Conservation (phyloP, 1,284 basidiomycete species). For the Cystobasidiaceae sp. region DNA sequence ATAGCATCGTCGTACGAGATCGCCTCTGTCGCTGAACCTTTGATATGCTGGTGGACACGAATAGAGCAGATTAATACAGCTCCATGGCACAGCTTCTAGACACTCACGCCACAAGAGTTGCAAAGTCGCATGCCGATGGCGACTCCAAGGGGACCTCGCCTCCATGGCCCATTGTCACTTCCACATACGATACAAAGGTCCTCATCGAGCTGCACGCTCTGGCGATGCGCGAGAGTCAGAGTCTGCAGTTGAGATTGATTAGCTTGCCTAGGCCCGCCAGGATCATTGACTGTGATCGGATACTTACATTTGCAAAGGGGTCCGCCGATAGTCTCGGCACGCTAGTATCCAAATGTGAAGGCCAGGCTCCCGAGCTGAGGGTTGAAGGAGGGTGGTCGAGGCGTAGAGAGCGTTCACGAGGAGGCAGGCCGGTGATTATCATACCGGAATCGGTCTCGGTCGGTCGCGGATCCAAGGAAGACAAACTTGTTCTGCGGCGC, state of each 20-base stretch:
- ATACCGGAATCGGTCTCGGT: too few relatives aligned
- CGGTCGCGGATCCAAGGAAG: too few relatives aligned
- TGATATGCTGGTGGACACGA: neutral
- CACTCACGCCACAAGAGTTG: slow-evolving; percentile 17
- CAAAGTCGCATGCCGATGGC: neutral
- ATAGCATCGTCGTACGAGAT: slow-evolving; percentile 1
- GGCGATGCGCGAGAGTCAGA: neutral
- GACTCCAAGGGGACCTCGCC: slow-evolving; percentile 11
- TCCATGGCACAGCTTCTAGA: neutral
- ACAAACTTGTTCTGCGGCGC: too few relatives aligned
- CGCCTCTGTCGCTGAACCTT: neutral
- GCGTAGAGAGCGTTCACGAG: too few relatives aligned
- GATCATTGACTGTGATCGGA: too few relatives aligned
- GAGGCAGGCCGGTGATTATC: too few relatives aligned
- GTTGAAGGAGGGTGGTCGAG: too few relatives aligned
- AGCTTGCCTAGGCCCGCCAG: neutral
- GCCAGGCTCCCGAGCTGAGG: too few relatives aligned
- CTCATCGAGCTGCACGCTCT: neutral
- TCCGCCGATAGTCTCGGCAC: too few relatives aligned
- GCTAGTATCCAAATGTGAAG: too few relatives aligned
- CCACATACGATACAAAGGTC: neutral
- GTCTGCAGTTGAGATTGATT: neutral
- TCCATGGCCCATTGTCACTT: slow-evolving; percentile 3
- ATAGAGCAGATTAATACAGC: neutral
- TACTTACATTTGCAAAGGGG: too few relatives aligned